Base-by-base conservation (phyloP, 179 eudicot genomes). In the Silene noctiflora region DNA sequence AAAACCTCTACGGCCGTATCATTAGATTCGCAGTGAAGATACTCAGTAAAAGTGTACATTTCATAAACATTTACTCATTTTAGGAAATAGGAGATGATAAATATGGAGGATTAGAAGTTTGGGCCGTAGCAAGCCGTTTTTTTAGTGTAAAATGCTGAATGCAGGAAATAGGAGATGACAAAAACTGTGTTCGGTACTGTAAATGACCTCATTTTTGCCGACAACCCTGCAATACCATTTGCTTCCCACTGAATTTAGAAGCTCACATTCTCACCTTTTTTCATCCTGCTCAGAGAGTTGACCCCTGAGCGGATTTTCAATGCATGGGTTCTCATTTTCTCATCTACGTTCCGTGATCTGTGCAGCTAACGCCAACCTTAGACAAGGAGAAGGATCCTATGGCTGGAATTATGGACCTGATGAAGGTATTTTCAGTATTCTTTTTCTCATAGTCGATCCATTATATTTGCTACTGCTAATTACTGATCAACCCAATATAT, bases 361-460 rank as follows among this genome's bases (percentile, higher is more conserved):
- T 82, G 72, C 80, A 95, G 99, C 73, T 95, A 79, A 95, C 87
- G 84, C 93, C 98, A 17, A 91, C 77, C 35, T 51, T 89, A 74
- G 97, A 88, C 69, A 89, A 93, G 80, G 95, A 90, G 44, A 81
- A 83, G 73, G 98, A 93, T 75, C 98, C 99, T 4, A 95, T 95
- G 99, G 98, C 96, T 22, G 99, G 99, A 56, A 93, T 95, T 31
- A 93, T 95, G 98, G 97, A 91, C 79, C 76, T 93, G 75, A 91
- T 95, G 99, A 95, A 95, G 99, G 99, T 90, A 83, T 35, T 29
- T 35, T 16, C 11, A 16, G 0, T 51, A 51, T 51, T 8, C 1
- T 27, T 77, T 33, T 21, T 13, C 55, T 66, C 19, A 14, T 19
- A 10, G 61, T 31, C 6, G 6, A 61, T 51, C 20, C 67, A 51